These are phyloP conservation scores for Cladosporium cucumerinum DNA, from an alignment of 2,329 filamentous ascomycete genomes.

Conservation along the genomic window DNA sequence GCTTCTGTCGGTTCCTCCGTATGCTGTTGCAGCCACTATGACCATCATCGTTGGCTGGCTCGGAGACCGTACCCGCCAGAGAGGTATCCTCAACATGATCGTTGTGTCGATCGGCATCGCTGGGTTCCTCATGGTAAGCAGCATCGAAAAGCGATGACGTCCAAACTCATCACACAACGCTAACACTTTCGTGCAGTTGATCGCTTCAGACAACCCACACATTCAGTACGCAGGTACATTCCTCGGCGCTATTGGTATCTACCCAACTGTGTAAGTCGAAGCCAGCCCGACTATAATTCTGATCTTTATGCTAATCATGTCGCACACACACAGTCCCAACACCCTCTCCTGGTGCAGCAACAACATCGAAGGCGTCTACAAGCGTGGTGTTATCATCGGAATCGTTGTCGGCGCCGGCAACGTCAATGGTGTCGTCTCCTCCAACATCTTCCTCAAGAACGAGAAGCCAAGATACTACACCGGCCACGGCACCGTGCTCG, in stretches of 20 bases:
- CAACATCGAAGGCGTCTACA: slow-evolving; percentile 87
- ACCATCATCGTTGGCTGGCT: slow-evolving; percentile 69
- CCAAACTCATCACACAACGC: neutral
- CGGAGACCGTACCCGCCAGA: slow-evolving; percentile 68
- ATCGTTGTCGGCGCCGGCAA: slow-evolving; percentile 90
- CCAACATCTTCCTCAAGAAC: slow-evolving; percentile 67
- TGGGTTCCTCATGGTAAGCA: slow-evolving; percentile 66
- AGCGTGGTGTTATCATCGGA: slow-evolving; percentile 80
- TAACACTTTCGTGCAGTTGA: slow-evolving; percentile 42
- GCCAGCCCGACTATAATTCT: neutral
- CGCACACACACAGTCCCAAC: slow-evolving; percentile 60
- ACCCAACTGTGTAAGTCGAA: slow-evolving; percentile 55
- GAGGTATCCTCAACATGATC: slow-evolving; percentile 76
- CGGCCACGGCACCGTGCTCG: slow-evolving; percentile 74
- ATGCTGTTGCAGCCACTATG: slow-evolving; percentile 65
- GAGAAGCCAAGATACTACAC: slow-evolving; percentile 33
- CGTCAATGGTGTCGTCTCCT: slow-evolving; percentile 79
- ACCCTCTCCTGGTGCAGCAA: slow-evolving; percentile 86
- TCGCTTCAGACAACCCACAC: slow-evolving; percentile 59
- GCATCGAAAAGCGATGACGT: too few relatives aligned
- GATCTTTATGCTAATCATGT: neutral
- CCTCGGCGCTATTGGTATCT: slow-evolving; percentile 81
- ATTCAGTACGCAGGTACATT: slow-evolving; percentile 82
- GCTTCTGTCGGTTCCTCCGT: slow-evolving; percentile 71
- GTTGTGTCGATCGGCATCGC: slow-evolving; percentile 66